Conservation (phyloP, 306 rosid species). For the Cajanus cajan region DNA sequence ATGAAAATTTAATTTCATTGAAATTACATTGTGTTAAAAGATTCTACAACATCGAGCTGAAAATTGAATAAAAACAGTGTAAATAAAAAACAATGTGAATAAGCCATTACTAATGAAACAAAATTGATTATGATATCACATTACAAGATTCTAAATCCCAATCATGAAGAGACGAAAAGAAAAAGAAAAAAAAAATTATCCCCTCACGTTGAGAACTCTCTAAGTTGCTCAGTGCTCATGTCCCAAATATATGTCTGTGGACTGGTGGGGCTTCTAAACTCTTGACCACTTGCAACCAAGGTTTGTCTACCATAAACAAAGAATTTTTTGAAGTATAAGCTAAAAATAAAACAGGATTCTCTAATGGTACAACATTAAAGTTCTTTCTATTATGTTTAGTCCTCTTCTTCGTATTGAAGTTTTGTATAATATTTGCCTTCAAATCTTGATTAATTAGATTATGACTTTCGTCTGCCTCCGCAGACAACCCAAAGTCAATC, state of each 20-base stretch:
- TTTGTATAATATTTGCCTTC: constrained; percentile 42
- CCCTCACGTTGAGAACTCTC: constrained; percentile 43
- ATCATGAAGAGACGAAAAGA: background rate
- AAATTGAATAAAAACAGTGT: background rate
- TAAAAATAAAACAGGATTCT: constrained; percentile 68
- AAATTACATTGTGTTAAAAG: background rate
- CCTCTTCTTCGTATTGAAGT: constrained; percentile 46
- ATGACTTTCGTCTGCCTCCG: constrained; percentile 69
- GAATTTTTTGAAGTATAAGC: constrained; percentile 70
- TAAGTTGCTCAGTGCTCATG: constrained; percentile 42
- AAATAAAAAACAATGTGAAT: constrained; percentile 34
- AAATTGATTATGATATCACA: constrained; percentile 52
- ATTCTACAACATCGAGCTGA: too few species aligned
- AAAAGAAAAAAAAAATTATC: background rate
- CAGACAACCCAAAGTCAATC: constrained; percentile 81
- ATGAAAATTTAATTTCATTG: background rate
- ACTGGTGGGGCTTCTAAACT: constrained; percentile 76
- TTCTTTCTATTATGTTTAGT: constrained; percentile 62
- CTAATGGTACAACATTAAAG: constrained; percentile 60
- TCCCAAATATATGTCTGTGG: constrained; percentile 87
- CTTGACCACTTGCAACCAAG: constrained; percentile 85
- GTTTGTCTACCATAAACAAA: constrained; percentile 77
- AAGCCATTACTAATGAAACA: constrained; percentile 41
- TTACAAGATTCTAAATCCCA: constrained; percentile 52
- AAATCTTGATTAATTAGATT: constrained; percentile 48